Evolutionary conservation across 2,329 filamentous ascomycete genomes (phyloP), one percentile per base, ranked within the genome.

Genomic region (Colletotrichum sansevieriae): DNA sequence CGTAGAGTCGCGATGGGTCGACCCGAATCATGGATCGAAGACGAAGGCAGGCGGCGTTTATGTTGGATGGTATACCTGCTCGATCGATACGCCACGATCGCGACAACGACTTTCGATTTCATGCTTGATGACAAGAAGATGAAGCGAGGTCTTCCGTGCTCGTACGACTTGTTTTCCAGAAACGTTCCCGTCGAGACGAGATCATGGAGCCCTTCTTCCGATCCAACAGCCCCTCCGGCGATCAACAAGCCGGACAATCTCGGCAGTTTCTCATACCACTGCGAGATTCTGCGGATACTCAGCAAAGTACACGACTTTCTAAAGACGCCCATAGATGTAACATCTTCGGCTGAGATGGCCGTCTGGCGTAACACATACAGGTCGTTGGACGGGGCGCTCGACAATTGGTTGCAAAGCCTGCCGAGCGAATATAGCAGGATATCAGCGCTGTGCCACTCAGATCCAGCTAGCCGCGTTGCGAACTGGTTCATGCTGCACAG

Each of bases 401-500:
- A 83, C 61, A 75, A 73, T 8, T 83, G 81, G 81, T 69, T 83
- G 15, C 79, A 82, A 58, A 80, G 78, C 43, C 72, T 83, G 12
- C 81, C 81, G 1, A 81, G 80, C 70, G 81, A 83, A 60, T 83
- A 83, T 65, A 79, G 80, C 74, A 79, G 79, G n/a, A 82, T 83
- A 25, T 82, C 80, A 8, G 80, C 81, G 2, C 74, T 83, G 11
- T 83, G 81, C 44, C 81, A 83, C 71, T 82, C 81, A 5, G 81
- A 83, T 18, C 81, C 81, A 3, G 81, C 81, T 2, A 82, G 81
- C 59, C 78, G 81, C 1, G 81, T 83, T 2, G 81, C 81, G n/a
- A 83, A 83, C 70, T 83, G 81, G 81, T 82, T 83, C 66, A 81
- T 83, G 79, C 74, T 83, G 9, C 81, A 83, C 29, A 82, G 81